These are phyloP conservation scores for Aspergillus sclerotioniger DNA, from an alignment of 495 filamentous ascomycete species.

Conservation along the genomic window DNA sequence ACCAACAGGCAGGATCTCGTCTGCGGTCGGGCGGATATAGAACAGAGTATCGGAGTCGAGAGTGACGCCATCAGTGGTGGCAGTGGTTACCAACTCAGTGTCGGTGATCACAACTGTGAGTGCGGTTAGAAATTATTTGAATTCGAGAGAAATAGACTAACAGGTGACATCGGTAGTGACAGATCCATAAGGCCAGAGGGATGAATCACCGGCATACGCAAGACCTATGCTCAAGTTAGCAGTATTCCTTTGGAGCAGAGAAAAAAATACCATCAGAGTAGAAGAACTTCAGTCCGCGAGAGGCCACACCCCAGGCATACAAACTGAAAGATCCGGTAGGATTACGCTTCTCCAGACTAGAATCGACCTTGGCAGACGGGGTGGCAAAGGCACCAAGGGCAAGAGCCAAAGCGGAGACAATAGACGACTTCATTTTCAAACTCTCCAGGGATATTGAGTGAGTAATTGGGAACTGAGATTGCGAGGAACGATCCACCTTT, in stretches of 20 bases:
- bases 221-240: not conserved
- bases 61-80: not conserved
- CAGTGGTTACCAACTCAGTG: not conserved
- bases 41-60: conserved; percentile 1
- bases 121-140: no score
- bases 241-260: not conserved
- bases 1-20: not conserved
- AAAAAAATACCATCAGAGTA: not conserved
- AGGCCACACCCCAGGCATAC: not conserved
- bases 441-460: not conserved
- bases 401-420: conserved; percentile 1
- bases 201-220: conserved; percentile 2
- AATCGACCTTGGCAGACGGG: not conserved
- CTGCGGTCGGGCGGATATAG: not conserved
- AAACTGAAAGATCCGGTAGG: not conserved
- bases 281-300: not conserved
- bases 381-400: not conserved
- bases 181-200: conserved; percentile 2
- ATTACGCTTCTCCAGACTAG: conserved; percentile 1
- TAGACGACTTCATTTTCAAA: not conserved
- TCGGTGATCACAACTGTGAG: not conserved
- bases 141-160: no score
- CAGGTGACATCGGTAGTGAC: conserved; percentile 1
- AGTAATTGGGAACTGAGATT: not conserved
- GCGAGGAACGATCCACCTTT: not conserved